Evolutionary conservation across 257 asterid genomes (phyloP).

Genomic region (Linaria vulgaris): DNA sequence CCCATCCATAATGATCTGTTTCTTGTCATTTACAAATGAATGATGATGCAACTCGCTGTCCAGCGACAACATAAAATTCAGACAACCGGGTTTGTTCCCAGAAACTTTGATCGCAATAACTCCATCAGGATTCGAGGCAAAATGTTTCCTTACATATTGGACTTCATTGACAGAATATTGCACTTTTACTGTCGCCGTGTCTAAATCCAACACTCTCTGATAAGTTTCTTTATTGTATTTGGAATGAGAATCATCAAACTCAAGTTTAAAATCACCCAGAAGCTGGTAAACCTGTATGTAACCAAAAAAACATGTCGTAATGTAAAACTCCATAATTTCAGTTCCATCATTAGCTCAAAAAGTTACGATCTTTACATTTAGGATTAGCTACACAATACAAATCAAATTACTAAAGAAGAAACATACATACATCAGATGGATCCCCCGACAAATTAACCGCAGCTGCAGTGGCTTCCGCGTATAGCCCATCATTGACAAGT

Average conservation of each 20-base stretch:
- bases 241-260: conserved; percentile 51
- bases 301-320: too few relatives aligned
- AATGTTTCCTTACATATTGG: conserved; percentile 54
- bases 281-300: conserved; percentile 68
- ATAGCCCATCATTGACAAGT: conserved; percentile 52
- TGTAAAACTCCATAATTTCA: too few relatives aligned
- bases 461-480: conserved; percentile 59
- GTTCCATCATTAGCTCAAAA: too few relatives aligned
- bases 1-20: conserved; percentile 62
- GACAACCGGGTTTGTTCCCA: conserved; percentile 44
- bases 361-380: too few relatives aligned
- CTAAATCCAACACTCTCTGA: conserved; percentile 69
- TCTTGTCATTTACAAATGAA: conserved; percentile 42
- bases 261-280: conserved; percentile 73
- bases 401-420: too few relatives aligned
- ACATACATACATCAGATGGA: conserved; percentile 45
- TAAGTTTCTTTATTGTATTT: conserved; percentile 45
- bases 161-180: conserved; percentile 44
- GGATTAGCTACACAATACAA: too few relatives aligned
- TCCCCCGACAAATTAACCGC: conserved; percentile 51
- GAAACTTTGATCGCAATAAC: conserved; percentile 57
- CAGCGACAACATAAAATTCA: conserved; percentile 51
- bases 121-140: conserved; percentile 70
- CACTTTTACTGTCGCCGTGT: conserved; percentile 71
- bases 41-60: conserved; percentile 64